Evolutionary conservation across 441 rosid genomes (phyloP).

Genomic region (Arabidopsis lyrata): DNA sequence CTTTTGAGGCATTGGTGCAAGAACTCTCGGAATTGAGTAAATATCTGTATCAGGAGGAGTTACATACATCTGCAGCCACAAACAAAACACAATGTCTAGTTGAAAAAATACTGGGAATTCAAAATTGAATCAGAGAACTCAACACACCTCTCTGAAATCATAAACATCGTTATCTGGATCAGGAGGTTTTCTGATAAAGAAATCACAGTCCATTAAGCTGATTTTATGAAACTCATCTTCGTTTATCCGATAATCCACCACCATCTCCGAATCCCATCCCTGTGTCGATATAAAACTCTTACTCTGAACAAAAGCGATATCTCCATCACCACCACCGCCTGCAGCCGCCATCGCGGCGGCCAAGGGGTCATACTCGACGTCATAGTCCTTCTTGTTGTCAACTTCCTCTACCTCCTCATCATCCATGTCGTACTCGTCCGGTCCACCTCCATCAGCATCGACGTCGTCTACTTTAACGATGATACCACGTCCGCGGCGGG

Average conservation of each 20-base stretch:
- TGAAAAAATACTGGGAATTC: not conserved
- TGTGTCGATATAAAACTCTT: conserved; percentile 76
- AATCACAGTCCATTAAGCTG: conserved; percentile 82
- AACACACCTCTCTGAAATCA: conserved; percentile 90
- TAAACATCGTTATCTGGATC: conserved; percentile 92
- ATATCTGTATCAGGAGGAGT: conserved; percentile 94
- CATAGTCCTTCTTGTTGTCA: conserved; percentile 90
- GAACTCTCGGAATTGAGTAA: conserved; percentile 85
- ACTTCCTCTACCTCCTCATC: conserved; percentile 87
- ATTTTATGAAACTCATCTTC: conserved; percentile 93
- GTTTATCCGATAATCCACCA: conserved; percentile 82
- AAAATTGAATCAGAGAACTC: not conserved
- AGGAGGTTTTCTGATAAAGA: conserved; percentile 92
- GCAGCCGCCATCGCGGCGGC: conserved; percentile 44
- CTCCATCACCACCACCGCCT: conserved; percentile 55
- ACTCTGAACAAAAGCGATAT: conserved; percentile 70
- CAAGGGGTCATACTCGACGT: conserved; percentile 81
- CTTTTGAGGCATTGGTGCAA: conserved; percentile 94
- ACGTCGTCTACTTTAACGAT: conserved; percentile 74
- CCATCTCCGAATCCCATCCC: conserved; percentile 89
- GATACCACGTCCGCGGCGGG: conserved; percentile 49
- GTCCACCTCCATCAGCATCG: conserved; percentile 68
- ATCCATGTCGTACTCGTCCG: conserved; percentile 79
- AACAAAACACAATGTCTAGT: not conserved
- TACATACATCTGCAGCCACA: conserved; percentile 79